phyloP scores from a whole-genome alignment of 2,329 filamentous ascomycete genomes.

The Xylaria sp. region DNA sequence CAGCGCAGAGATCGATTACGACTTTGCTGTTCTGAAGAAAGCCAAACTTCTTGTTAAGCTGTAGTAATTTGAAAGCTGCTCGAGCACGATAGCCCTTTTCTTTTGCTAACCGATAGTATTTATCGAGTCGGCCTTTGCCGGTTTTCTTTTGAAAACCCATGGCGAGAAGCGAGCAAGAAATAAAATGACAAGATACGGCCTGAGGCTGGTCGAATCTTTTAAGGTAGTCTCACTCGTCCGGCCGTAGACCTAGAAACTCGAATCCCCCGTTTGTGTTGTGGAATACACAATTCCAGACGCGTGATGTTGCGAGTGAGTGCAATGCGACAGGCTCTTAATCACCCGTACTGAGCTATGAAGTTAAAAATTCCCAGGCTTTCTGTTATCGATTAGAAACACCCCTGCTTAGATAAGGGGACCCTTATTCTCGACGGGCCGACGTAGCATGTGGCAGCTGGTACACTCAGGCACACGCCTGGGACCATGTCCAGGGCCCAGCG shows the following conservation, averaged over 20 bases:
- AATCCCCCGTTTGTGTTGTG: neutral
- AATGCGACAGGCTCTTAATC: neutral
- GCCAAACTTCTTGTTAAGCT: conserved; percentile 98
- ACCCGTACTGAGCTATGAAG: neutral
- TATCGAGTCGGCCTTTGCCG: conserved; percentile 94
- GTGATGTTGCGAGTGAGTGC: neutral
- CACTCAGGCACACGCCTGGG: neutral
- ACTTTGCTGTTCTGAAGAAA: conserved; percentile 98
- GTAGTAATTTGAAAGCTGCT: conserved; percentile 53
- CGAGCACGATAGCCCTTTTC: conserved; percentile 77
- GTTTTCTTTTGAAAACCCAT: conserved; percentile 99
- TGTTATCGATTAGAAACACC: conserved; percentile 28
- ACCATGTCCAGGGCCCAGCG: neutral
- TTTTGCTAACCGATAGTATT: conserved; percentile 90
- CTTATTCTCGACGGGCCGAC: neutral
- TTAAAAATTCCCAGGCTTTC: conserved; percentile 27
- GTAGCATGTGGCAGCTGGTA: neutral
- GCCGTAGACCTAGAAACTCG: neutral
- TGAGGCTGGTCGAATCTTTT: neutral
- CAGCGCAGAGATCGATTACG: conserved; percentile 94
- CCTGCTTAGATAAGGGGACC: neutral
- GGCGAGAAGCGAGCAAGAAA: conserved; percentile 20
- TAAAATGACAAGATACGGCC: neutral
- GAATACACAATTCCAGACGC: neutral
- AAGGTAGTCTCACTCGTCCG: neutral